These are phyloP conservation scores for Steccherinum ochraceum DNA, from an alignment of 768 basidiomycete species.

Conservation along the genomic window DNA sequence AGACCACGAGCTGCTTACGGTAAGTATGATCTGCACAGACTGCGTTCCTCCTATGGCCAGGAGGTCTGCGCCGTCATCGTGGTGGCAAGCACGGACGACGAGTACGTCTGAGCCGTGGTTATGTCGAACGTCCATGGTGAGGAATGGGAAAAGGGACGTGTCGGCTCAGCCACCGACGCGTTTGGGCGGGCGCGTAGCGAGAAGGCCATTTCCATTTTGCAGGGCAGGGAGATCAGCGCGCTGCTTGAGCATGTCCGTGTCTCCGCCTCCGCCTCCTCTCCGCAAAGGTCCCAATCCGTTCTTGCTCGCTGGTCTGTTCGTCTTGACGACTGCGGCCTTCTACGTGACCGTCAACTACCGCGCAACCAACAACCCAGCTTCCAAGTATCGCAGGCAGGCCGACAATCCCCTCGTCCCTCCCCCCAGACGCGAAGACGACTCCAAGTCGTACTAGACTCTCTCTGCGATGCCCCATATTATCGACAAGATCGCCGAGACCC, in stretches of 20 bases:
- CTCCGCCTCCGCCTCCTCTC: too few species aligned
- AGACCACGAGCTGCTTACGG: slow-evolving; percentile 37
- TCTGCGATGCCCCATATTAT: slow-evolving; percentile 29
- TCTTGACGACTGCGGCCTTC: slow-evolving; percentile 53
- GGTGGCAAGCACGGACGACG: slow-evolving; percentile 55
- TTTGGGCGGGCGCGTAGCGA: neutral
- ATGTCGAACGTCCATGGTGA: slow-evolving; percentile 52
- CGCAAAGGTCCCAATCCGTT: slow-evolving; percentile 54
- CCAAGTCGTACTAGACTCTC: slow-evolving; percentile 6
- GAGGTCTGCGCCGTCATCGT: slow-evolving; percentile 60
- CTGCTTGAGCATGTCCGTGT: slow-evolving; percentile 7
- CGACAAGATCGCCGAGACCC: slow-evolving; percentile 34
- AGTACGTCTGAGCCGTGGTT: slow-evolving; percentile 55
- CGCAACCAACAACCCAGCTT: slow-evolving; percentile 53
- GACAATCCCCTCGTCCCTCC: slow-evolving; percentile 66
- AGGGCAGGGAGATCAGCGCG: neutral
- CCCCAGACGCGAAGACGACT: slow-evolving; percentile 30
- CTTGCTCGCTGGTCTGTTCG: slow-evolving; percentile 49
- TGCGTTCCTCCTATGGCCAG: slow-evolving; percentile 71
- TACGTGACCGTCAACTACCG: slow-evolving; percentile 48
- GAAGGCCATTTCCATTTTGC: neutral
- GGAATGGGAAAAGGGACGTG: slow-evolving; percentile 4
- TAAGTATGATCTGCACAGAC: slow-evolving; percentile 60
- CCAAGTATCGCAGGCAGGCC: slow-evolving; percentile 50
- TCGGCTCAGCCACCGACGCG: neutral